Percentiles rank a stretch among this genome's conserved stretches.
Conservation (phyloP, 2,329 filamentous ascomycete genomes). For the Aspergillus jensenii region DNA sequence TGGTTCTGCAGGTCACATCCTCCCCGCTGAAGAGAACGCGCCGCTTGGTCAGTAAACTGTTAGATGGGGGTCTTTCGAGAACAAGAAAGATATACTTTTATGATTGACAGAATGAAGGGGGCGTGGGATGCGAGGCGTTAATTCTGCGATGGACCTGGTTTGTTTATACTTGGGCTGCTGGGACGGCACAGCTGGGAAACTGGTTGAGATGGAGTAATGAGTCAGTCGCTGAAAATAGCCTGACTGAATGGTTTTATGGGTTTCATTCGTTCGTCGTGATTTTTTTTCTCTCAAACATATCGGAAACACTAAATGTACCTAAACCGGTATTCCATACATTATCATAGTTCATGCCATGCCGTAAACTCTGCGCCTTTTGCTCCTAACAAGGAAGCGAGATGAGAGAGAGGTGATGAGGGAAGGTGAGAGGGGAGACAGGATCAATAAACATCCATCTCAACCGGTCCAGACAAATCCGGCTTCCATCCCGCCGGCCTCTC, state of each 20-base stretch:
- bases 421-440: neutral
- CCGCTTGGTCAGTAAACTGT: neutral
- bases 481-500: slow-evolving; percentile 92
- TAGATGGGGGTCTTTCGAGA: neutral
- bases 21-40: slow-evolving; percentile 3
- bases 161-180: neutral
- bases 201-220: neutral
- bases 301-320: neutral
- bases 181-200: neutral
- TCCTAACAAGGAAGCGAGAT: neutral
- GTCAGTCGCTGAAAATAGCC: no score
- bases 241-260: neutral
- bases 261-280: neutral
- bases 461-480: slow-evolving; percentile 64
- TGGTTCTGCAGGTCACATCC: slow-evolving; percentile 68
- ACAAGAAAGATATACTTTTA: neutral
- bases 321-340: neutral
- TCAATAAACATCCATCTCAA: slow-evolving; percentile 42
- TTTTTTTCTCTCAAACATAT: neutral
- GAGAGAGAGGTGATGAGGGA: no score
- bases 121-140: neutral
- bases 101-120: neutral
- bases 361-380: neutral
- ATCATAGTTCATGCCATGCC: neutral
- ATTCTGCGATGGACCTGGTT: neutral